Base-by-base conservation (phyloP, 441 rosid genomes). In the Rhodomyrtus psidioides region DNA sequence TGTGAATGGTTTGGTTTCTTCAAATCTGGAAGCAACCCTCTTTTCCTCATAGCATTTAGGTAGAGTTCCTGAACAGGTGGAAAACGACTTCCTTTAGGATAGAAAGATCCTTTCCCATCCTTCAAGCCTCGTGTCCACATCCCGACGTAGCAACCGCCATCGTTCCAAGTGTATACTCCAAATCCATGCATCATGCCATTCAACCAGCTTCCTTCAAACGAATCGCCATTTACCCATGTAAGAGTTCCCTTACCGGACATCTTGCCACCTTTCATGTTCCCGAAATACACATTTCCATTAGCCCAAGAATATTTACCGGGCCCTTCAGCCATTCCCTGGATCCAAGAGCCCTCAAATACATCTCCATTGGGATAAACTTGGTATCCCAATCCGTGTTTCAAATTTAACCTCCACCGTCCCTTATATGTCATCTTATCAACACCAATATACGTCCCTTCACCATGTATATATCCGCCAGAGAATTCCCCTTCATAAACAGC, bases 41-140 rank as follows among this genome's bases (percentile, higher is more conserved):
- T 91, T 88, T 91, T 96, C 79, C 99, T 93, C 56, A 96, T 87
- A 88, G 97, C 99, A 88, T 92, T 92, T 82, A 97, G 90, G 89
- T 97, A 97, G 59, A 89, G 88, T 89, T 94, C 98, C 90, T 95
- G 96, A 57, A 91, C 93, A 21, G 93, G 93, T 1, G 98, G 96
- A 85, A 92, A 93, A 54, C 95, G 89, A 86, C 95, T 95, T 42
- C 99, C 98, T 7, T 90, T 92, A n/a, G 99, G 94, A 91, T 97
- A 96, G 91, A 95, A 96, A 30, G 98, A 93, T 81, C 99, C 99
- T 90, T 97, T 95, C n/a, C 99, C 99, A 84, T 97, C 99, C 92
- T 97, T 97, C 88, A 95, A 90, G 87, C 99, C 99, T 9, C 93
- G 89, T 54, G 99, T 94, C 99, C 99, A 97, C 82, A 98, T 97